Conservation (phyloP, 768 basidiomycete genomes). For the Crucibulum laeve region DNA sequence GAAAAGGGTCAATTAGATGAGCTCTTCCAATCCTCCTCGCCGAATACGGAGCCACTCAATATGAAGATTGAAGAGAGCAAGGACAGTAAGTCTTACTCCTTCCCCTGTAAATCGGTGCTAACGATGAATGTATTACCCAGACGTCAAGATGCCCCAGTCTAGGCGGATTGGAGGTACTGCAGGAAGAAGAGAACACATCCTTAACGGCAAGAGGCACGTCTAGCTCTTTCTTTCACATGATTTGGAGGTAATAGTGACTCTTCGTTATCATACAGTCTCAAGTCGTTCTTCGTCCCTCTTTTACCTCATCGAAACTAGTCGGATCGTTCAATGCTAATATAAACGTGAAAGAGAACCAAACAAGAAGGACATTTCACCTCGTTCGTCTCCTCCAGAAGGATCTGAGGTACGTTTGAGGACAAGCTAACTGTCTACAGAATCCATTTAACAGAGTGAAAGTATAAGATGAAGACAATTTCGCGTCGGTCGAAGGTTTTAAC, state of each 20-base stretch:
- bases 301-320: background rate
- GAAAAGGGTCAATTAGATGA: conserved; percentile 48
- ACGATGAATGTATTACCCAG: too few species aligned
- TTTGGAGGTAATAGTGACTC: too few species aligned
- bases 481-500: conserved; percentile 60
- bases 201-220: background rate
- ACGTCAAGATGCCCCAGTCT: too few species aligned
- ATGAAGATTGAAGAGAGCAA: conserved; percentile 35
- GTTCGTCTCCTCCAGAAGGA: conserved; percentile 24
- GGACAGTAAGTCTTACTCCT: conserved; percentile 36
- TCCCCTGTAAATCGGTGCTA: too few species aligned
- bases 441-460: conserved; percentile 17
- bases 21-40: conserved; percentile 45
- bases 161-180: too few species aligned
- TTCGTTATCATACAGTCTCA: background rate
- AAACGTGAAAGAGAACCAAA: background rate
- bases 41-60: conserved; percentile 37
- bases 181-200: too few species aligned
- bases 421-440: background rate
- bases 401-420: conserved; percentile 35
- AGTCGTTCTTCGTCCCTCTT: background rate
- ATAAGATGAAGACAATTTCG: conserved; percentile 56
- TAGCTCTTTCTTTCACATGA: background rate
- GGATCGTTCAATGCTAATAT: background rate
- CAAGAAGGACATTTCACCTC: background rate